These are phyloP conservation scores for Phytophthora fragariaefolia DNA, from an alignment of 352 stramenopile species.

Conservation along the genomic window DNA sequence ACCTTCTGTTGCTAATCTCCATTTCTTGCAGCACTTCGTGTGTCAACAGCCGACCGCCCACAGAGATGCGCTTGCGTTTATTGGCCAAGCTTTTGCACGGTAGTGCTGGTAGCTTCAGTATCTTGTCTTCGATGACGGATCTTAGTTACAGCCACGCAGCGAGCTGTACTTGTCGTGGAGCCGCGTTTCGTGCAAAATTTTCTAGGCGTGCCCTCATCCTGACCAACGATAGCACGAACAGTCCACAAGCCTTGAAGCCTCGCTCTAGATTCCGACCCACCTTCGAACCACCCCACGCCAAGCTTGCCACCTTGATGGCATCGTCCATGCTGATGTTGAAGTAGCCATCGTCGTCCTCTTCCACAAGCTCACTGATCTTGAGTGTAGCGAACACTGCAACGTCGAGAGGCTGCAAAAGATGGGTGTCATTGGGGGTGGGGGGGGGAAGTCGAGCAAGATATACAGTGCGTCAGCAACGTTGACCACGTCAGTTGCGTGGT, in stretches of 20 bases:
- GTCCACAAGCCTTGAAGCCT: constrained; percentile 11
- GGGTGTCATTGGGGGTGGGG: no score
- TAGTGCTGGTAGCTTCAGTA: not conserved
- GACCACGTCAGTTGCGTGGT: no score
- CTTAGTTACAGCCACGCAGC: constrained; percentile 4
- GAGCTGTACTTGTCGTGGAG: constrained; percentile 1
- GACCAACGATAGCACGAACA: constrained; percentile 27
- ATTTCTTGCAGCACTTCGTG: constrained; percentile 5
- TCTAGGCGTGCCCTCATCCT: constrained; percentile 5
- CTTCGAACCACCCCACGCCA: constrained; percentile 17
- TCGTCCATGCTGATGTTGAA: constrained; percentile 21
- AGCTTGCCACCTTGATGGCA: constrained; percentile 11
- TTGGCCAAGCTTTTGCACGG: not conserved
- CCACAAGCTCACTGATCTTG: constrained; percentile 15
- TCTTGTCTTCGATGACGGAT: not conserved
- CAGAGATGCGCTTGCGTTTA: constrained; percentile 1
- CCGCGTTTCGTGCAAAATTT: not conserved
- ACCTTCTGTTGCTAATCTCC: not conserved
- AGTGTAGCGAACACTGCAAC: no score
- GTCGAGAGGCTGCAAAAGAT: no score
- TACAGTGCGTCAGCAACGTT: no score
- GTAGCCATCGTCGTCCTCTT: constrained; percentile 12
- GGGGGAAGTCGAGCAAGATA: no score
- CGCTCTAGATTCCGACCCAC: constrained; percentile 17
- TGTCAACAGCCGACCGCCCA: not conserved